Percentiles rank a stretch among this genome's conserved stretches.
Evolutionary conservation across 257 asterid genomes (phyloP).

Genomic region (Nicotiana undulata): DNA sequence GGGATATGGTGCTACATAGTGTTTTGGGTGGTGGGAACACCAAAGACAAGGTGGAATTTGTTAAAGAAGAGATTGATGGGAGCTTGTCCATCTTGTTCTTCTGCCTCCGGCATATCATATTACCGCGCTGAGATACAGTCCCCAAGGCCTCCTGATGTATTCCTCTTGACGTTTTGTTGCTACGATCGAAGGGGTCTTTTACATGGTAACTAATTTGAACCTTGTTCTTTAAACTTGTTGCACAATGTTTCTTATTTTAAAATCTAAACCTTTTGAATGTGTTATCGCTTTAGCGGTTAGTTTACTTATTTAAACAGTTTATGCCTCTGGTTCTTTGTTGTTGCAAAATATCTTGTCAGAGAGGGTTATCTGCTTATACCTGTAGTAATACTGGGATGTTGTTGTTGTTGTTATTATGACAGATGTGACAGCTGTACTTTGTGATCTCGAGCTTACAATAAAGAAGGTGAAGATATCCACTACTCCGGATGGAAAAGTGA

Average conservation of each 20-base stretch:
- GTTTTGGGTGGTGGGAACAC: slow-evolving; percentile 62
- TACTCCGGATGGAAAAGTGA: slow-evolving; percentile 84
- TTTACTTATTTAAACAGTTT: background rate
- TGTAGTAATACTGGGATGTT: background rate
- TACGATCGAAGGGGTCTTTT: slow-evolving; percentile 62
- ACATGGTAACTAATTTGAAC: slow-evolving; percentile 48
- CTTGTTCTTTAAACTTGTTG: background rate
- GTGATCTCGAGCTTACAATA: slow-evolving; percentile 69
- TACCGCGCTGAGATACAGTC: slow-evolving; percentile 42
- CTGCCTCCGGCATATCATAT: slow-evolving; percentile 56
- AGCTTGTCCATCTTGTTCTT: slow-evolving; percentile 69
- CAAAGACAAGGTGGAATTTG: slow-evolving; percentile 61
- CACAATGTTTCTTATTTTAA: background rate
- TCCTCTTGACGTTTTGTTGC: slow-evolving; percentile 70
- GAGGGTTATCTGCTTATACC: slow-evolving; percentile 9
- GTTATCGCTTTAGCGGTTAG: background rate
- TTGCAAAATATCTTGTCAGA: background rate
- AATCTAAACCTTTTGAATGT: background rate
- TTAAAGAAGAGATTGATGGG: slow-evolving; percentile 73
- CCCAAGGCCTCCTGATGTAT: slow-evolving; percentile 69
- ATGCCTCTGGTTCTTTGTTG: background rate
- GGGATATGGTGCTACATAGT: slow-evolving; percentile 96
- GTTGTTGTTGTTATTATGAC: slow-evolving; percentile 16
- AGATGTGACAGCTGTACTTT: slow-evolving; percentile 71
- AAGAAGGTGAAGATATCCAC: slow-evolving; percentile 82